Base-by-base conservation (phyloP, 2,329 filamentous ascomycete species). In the Fusarium citri region DNA sequence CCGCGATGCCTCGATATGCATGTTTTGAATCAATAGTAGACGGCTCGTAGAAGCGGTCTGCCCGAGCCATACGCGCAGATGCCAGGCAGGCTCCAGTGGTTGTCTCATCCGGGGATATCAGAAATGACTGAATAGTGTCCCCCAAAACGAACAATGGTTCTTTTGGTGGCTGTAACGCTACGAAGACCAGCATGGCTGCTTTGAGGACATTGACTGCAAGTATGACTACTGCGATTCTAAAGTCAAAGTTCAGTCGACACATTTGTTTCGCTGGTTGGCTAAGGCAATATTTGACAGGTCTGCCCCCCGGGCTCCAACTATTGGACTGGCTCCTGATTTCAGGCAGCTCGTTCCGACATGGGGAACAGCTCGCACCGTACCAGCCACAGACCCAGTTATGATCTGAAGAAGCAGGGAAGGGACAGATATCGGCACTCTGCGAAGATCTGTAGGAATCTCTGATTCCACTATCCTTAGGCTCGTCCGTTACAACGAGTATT, bases 21-120 rank as follows among this genome's bases (percentile, higher is more conserved):
- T 1, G 12, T 0, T 15, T 6, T 15, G 4, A 3, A 14, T 20
- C 3, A 1, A 47, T 10, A 8, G 12, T 15, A 6, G 0, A 4
- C 2, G 25, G 18, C 0, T 6, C 2, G 16, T 8, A 4, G 1
- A 28, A 16, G 0, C 1, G 11, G 6, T 23, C 43, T 6, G 2
- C 4, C 11, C 23, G 16, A 3, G 16, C 25, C 5, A 1, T 11
- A 3, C 3, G n/a, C 6, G n/a, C n/a, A 14, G 45, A 47, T 15
- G 6, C 3, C 8, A 30, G 15, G 6, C 45, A 47, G 6, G 12
- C 15, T 6, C 45, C 14, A 1, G 18, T 14, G 2, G 45, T 7
- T 1, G 14, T 8, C 4, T 47, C n/a, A 8, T 30, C 25, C 2
- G 45, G 25, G 0, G 9, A 2, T 16, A 3, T 8, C n/a, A 47